Evolutionary conservation across 805 yeast genomes (phyloP).

Genomic region (Cyberlindnera misumaiensis): DNA sequence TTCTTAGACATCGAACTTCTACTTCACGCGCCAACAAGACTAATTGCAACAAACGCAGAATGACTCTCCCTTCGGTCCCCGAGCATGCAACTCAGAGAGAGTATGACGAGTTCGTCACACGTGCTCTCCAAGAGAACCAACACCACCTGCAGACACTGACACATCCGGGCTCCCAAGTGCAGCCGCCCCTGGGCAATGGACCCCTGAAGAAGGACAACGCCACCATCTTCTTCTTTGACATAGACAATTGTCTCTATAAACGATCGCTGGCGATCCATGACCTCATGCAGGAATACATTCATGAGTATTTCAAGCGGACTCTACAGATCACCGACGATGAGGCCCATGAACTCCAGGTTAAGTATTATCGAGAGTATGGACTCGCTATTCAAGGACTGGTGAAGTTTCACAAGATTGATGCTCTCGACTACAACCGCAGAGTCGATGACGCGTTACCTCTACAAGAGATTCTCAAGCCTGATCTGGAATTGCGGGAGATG

Average conservation of each 20-base stretch:
- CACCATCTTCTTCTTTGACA: slow-evolving; percentile 72
- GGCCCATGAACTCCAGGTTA: slow-evolving; percentile 63
- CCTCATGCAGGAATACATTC: slow-evolving; percentile 82
- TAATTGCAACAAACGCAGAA: not conserved
- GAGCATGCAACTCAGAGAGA: not conserved
- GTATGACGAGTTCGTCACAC: slow-evolving; percentile 11
- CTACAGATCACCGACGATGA: slow-evolving; percentile 60
- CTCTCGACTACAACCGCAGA: slow-evolving; percentile 76
- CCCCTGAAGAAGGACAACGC: slow-evolving; percentile 25
- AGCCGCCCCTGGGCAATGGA: slow-evolving; percentile 22
- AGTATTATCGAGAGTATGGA: slow-evolving; percentile 83
- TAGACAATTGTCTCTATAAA: slow-evolving; percentile 85
- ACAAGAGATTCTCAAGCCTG: slow-evolving; percentile 67
- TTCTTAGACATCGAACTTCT: no score
- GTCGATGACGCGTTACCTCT: slow-evolving; percentile 93
- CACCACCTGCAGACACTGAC: slow-evolving; percentile 26
- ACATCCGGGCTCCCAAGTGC: slow-evolving; percentile 28
- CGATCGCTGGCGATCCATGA: slow-evolving; percentile 73
- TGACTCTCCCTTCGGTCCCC: not conserved
- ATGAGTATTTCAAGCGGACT: slow-evolving; percentile 64
- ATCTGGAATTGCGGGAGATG: slow-evolving; percentile 45
- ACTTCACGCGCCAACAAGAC: no score
- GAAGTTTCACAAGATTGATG: slow-evolving; percentile 61
- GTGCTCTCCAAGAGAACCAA: slow-evolving; percentile 22
- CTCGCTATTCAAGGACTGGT: slow-evolving; percentile 87